These are phyloP conservation scores for Colletotrichum lini DNA, from an alignment of 2,329 filamentous ascomycete genomes.

Conservation along the genomic window DNA sequence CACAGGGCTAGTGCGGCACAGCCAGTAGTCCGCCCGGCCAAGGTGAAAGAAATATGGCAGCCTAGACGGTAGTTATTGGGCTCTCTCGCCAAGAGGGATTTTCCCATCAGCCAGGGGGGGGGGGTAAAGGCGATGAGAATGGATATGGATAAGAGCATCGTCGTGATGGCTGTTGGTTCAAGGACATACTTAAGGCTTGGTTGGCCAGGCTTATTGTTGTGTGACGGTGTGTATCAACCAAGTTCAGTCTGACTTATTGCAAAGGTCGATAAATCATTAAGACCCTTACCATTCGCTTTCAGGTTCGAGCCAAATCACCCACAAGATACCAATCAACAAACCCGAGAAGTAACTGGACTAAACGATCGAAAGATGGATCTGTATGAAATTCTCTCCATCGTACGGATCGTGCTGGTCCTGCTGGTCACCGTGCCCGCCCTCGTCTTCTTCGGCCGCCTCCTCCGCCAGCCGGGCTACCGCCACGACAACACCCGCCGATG, in stretches of 20 bases:
- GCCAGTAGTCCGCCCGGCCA: constrained; percentile 21
- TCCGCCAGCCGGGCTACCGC: constrained; percentile 13
- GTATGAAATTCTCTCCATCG: neutral
- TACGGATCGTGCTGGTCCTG: neutral
- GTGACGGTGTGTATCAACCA: neutral
- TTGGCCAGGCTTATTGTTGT: neutral
- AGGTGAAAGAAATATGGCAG: constrained; percentile 1
- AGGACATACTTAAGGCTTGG: neutral
- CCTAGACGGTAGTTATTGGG: neutral
- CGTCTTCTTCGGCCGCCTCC: neutral
- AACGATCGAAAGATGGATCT: neutral
- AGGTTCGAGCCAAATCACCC: no score
- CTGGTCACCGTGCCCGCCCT: neutral
- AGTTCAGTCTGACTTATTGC: no score
- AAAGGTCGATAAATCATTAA: neutral
- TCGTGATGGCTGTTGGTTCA: neutral
- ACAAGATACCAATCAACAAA: no score
- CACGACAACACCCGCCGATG: constrained; percentile 28
- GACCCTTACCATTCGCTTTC: no score
- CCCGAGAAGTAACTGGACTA: neutral
- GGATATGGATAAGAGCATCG: no score
- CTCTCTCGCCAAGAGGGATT: no score
- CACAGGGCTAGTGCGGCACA: constrained; percentile 21
- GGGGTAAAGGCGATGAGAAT: no score
- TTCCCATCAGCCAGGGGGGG: no score